A percentile compares a stretch with the other conserved stretches of the same genome.
phyloP scores from a whole-genome alignment of 129 eudicot species.

The Tanacetum coccineum region DNA sequence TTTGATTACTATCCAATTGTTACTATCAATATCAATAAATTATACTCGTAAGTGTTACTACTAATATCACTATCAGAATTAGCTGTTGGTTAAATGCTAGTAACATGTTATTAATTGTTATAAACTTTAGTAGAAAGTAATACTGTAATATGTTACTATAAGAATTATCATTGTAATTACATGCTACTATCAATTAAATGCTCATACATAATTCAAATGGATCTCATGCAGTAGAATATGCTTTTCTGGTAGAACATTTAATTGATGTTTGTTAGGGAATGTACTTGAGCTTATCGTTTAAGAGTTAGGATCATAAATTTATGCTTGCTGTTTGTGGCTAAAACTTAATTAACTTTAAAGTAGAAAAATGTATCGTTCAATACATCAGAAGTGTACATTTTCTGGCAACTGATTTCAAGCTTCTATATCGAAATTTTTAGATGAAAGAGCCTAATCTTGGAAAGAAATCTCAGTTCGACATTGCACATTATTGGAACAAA shows the following conservation, averaged over 20 bases:
- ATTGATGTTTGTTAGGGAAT: not conserved
- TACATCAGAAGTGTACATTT: not conserved
- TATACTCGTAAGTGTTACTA: not conserved
- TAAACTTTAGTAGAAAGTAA: too few relatives aligned
- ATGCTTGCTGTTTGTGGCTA: not conserved
- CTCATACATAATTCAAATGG: too few relatives aligned
- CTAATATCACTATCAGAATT: not conserved
- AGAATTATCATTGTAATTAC: too few relatives aligned
- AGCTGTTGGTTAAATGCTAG: too few relatives aligned
- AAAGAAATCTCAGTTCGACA: conserved; percentile 32
- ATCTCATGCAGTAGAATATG: too few relatives aligned
- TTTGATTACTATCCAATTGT: too few relatives aligned
- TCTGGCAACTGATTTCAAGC: not conserved
- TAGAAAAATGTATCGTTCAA: not conserved
- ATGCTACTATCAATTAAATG: too few relatives aligned
- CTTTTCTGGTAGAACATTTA: too few relatives aligned
- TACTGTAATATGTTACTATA: too few relatives aligned
- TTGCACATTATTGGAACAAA: conserved; percentile 61
- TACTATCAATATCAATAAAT: not conserved
- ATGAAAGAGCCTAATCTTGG: conserved; percentile 30
- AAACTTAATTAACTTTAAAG: not conserved
- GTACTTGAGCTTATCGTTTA: not conserved
- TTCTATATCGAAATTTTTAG: conserved; percentile 18
- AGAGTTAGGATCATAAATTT: not conserved
- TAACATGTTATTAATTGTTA: too few relatives aligned